These are phyloP conservation scores for Cardamine occulta DNA, from an alignment of 345 rosid genomes.

Conservation along the genomic window DNA sequence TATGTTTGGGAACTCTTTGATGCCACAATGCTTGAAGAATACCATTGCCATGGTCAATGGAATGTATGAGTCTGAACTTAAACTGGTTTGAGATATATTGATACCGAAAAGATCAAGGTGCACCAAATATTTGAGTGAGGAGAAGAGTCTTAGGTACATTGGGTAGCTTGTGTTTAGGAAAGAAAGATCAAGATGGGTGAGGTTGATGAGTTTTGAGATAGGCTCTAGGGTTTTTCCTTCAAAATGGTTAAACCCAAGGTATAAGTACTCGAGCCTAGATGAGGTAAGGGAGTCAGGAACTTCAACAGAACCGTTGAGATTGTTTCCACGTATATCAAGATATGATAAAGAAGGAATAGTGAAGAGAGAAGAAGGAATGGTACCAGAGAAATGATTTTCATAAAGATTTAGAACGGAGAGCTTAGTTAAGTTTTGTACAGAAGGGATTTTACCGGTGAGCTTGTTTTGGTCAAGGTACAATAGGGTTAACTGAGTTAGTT, in stretches of 20 bases:
- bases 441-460: neutral
- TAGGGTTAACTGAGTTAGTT: neutral
- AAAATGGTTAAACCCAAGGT: neutral
- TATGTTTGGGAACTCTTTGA: conserved; percentile 7
- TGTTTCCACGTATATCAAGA: neutral
- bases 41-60: neutral
- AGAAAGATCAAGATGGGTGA: neutral
- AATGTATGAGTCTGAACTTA: neutral
- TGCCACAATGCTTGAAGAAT: neutral
- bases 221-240: neutral
- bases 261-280: neutral
- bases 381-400: neutral
- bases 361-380: conserved; percentile 4
- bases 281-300: neutral
- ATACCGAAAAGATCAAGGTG: neutral
- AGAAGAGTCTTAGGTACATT: neutral
- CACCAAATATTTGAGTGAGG: neutral
- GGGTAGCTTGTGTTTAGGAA: neutral
- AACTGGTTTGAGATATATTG: neutral
- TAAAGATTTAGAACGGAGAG: neutral
- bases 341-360: neutral
- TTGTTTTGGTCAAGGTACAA: neutral
- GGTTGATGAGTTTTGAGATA: neutral
- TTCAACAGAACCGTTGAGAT: conserved; percentile 3
- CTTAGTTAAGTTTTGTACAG: neutral